Base-by-base conservation (phyloP, 2,329 filamentous ascomycete species). In the Cladosporium sp. region DNA sequence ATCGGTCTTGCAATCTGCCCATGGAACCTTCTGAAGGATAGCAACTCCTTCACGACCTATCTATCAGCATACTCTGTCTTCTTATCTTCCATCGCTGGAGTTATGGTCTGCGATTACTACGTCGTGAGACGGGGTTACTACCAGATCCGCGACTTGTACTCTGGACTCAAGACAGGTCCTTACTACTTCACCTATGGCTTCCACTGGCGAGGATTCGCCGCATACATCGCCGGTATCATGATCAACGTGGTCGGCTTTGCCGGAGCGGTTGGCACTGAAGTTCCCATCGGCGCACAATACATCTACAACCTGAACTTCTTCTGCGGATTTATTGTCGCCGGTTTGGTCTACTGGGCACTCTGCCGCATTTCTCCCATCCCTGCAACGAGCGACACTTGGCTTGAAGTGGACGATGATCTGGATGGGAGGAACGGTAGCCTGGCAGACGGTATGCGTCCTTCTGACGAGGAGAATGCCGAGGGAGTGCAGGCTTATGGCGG, bases 281-380 rank as follows among this genome's bases (percentile, higher is more conserved):
- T 96, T 0, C 92, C 93, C 0, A 77, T 83, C 5, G 91, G 88
- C 1, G 92, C 93, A 0, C 84, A 82, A 0, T 95, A 95, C 69
- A 84, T 97, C 59, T 97, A 96, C 78, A 89, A 91, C 63, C 69
- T 97, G 65, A 96, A 96, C 73, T 97, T 92, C 77, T 95, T 97
- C 71, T 82, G 83, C 42, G 92, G 92, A 0, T 92, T 96, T 70
- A 78, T 90, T 47, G 82, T 95, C 10, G 83, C 90, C 0, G 77
- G 77, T 0, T 69, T 62, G 0, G 74, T 86, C 7, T 97, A 97
- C 74, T 95, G 83, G 76, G 56, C 71, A 0, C 77, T 96, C 1
- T 91, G 87, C 71, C 82, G 76, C 58, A 34, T 91, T 24, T 89
- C 75, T 61, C 91, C 91, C 0, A 74, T 96, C 0, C 87, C 89